Evolutionary conservation across 306 rosid species (phyloP), one percentile per base, ranked within the genome.

Genomic region (Trifolium pratense): DNA sequence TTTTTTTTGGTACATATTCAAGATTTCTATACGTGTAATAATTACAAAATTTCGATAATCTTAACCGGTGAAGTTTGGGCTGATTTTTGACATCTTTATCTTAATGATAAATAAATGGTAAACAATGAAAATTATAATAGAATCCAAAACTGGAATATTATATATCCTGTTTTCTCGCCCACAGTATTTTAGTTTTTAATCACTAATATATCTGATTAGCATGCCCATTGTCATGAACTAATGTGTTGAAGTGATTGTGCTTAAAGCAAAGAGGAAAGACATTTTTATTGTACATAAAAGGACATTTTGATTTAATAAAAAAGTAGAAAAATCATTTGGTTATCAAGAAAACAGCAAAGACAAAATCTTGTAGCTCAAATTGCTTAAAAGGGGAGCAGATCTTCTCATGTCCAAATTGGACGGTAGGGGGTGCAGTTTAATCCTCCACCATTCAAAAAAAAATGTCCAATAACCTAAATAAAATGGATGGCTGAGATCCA

Each of bases 31-130:
- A n/a, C 29, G 14, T 51, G 64, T 10, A 16, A 70, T 64, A 34
- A 36, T 26, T 66, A 72, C 73, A 48, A 66, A 36, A n/a, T 43
- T 21, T 74, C 32, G 39, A 48, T 48, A 57, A 78, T 63, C 67
- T 25, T 69, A 37, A 67, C 48, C 23, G 42, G 66, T 39, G 59
- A 71, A 57, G 29, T 1, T 25, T 25, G 29, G 29, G 29, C 29
- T 25, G 29, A 53, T 63, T 67, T 74, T 53, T 32, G 36, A 32
- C 36, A 57, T 5, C 36, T 3, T 31, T 69, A 77, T 62, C 43
- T 56, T 64, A 64, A 48, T 70, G 68, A 69, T 42, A 61, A 68
- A 29, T 68, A 68, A 68, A 51, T 74, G 72, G 25, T 37, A 79
- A 34, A 49, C 64, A 58, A 7, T 40, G 7, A 11, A 74, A 48